phyloP scores from a whole-genome alignment of 148 eudicot species.

The Cornus controversa region DNA sequence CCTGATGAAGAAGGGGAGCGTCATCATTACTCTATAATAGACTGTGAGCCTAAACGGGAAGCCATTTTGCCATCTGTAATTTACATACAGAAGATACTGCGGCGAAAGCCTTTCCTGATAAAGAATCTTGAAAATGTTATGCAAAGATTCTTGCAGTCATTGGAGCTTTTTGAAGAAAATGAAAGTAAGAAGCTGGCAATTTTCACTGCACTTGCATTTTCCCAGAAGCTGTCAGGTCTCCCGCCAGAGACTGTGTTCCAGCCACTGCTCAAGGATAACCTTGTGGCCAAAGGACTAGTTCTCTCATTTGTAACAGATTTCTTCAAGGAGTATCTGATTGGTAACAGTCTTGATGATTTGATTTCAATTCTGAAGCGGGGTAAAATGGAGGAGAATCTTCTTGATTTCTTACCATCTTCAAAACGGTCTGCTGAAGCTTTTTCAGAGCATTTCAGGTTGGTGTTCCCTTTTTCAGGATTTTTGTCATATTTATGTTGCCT shows the following conservation, averaged over 20 bases:
- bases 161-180: constrained; percentile 94
- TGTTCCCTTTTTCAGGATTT: background rate
- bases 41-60: constrained; percentile 87
- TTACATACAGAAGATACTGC: constrained; percentile 85
- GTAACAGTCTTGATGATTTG: constrained; percentile 92
- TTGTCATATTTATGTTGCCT: background rate
- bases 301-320: constrained; percentile 89
- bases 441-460: constrained; percentile 97
- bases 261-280: constrained; percentile 95
- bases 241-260: constrained; percentile 98
- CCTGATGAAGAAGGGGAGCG: constrained; percentile 99
- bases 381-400: constrained; percentile 84
- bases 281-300: constrained; percentile 92
- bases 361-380: constrained; percentile 85
- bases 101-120: constrained; percentile 88
- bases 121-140: constrained; percentile 98
- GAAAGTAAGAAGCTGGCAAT: constrained; percentile 95
- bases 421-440: constrained; percentile 83
- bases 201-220: constrained; percentile 94
- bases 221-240: constrained; percentile 96
- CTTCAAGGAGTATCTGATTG: constrained; percentile 91
- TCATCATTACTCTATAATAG: constrained; percentile 85
- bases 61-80: constrained; percentile 83
- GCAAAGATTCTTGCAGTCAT: constrained; percentile 86
- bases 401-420: constrained; percentile 81